Base-by-base conservation (phyloP, 23 red algal genomes). In the Gracilariopsis chorda region DNA sequence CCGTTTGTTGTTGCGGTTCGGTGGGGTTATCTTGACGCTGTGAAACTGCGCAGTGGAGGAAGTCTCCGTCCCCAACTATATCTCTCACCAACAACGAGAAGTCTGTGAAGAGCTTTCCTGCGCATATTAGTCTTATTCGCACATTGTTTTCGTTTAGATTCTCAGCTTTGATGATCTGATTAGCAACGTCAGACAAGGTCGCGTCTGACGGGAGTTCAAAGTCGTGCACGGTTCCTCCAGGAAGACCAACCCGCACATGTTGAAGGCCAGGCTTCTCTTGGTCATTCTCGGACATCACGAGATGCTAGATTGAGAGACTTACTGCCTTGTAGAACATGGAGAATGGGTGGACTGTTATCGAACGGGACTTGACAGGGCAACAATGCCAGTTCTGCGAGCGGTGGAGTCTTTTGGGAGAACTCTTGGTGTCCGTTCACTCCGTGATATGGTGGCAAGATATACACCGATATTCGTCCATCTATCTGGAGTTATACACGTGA, bases 161-260 rank as follows among this genome's bases (percentile, higher is more conserved):
- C 32, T 90, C 86, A 43, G 44, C 46, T 53, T 88, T 65, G 16
- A 74, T n/a, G 5, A 88, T 74, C 14, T 35, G 64, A 25, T 40
- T 48, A 9, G 65, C 83, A 21, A 88, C 83, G 30, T 60, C 44
- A 4, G 83, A 74, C 29, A 88, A 34, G 3, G 64, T 60, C 32
- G 57, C 63, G 36, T 61, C 57, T 20, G 61, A 37, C 24, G 44
- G 33, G 7, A 88, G 69, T 34, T 88, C 62, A 51, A 88, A 77
- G 57, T 88, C 83, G 48, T 88, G 83, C 44, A 88, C 83, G 9
- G 83, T 88, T 12, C 83, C 83, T 11, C 83, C 83, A 5, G 83
- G 83, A 30, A 88, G 65, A 48, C 83, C 83, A 33, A 88, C 65
- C 45, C 83, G 83, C 40, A 88, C 65, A 46, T 36, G 44, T 60